Conservation (phyloP, 2,329 filamentous ascomycete species). For the Aspergillus puulaauensis region DNA sequence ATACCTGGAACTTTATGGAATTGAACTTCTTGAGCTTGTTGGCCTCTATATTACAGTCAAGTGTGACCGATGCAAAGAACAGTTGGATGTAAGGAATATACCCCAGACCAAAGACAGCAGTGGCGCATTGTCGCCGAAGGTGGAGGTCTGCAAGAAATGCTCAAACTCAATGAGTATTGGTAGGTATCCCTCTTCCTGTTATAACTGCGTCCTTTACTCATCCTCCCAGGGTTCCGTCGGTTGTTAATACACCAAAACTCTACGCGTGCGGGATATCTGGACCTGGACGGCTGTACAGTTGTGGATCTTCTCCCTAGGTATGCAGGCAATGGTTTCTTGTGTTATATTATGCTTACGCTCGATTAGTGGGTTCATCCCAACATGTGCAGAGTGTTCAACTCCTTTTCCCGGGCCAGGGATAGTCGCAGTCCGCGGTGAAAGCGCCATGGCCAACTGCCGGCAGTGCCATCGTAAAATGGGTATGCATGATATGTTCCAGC, state of each 20-base stretch:
- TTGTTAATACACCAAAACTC: constrained; percentile 73
- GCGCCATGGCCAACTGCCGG: constrained; percentile 71
- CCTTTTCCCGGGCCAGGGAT: constrained; percentile 62
- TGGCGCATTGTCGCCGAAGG: constrained; percentile 40
- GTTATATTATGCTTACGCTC: neutral
- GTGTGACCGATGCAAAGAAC: constrained; percentile 75
- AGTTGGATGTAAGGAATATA: constrained; percentile 67
- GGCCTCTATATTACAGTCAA: constrained; percentile 70
- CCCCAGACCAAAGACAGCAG: constrained; percentile 52
- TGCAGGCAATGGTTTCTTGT: neutral
- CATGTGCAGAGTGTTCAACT: constrained; percentile 74
- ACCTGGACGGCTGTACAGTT: constrained; percentile 71
- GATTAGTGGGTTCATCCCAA: constrained; percentile 71
- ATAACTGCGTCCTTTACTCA: neutral
- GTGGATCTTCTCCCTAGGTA: constrained; percentile 73
- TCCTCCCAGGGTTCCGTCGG: constrained; percentile 54
- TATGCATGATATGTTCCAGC: constrained; percentile 27
- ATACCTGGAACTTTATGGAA: constrained; percentile 70
- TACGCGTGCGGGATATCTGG: constrained; percentile 74
- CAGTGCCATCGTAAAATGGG: constrained; percentile 78
- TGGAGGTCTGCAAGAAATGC: constrained; percentile 57
- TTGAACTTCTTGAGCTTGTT: constrained; percentile 71
- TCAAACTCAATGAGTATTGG: constrained; percentile 50
- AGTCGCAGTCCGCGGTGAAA: constrained; percentile 71
- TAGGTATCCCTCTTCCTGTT: constrained; percentile 16